Conservation (phyloP, 192 early-diverging fungal species). For the Umbelopsis sp. region DNA sequence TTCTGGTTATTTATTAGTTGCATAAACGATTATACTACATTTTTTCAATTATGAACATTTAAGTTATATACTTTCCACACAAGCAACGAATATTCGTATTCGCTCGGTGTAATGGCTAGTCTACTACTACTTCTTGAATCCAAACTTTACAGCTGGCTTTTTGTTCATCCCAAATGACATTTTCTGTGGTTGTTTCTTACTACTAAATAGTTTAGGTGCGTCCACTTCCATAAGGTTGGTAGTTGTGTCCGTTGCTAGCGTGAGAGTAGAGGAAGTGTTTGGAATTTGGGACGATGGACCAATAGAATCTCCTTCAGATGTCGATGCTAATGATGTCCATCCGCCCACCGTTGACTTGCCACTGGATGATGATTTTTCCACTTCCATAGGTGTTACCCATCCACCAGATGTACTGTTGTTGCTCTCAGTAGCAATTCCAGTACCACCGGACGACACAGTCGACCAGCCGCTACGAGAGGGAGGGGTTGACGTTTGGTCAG, state of each 20-base stretch:
- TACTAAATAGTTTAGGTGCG: neutral
- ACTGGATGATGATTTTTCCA: no score
- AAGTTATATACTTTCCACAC: neutral
- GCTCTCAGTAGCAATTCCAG: neutral
- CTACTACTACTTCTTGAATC: conserved; percentile 29
- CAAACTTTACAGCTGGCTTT: conserved; percentile 21
- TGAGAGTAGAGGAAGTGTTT: neutral
- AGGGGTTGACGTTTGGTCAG: no score
- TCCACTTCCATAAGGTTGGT: neutral
- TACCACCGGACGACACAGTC: no score
- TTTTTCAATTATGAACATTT: neutral
- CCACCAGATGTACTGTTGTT: neutral
- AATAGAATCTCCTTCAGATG: neutral
- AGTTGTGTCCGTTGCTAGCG: neutral
- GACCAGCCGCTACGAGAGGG: no score
- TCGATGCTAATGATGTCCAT: no score
- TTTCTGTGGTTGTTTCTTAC: conserved; percentile 18
- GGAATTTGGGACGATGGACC: neutral
- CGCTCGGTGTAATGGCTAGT: no score
- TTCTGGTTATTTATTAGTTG: no score
- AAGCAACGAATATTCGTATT: no score
- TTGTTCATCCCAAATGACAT: conserved; percentile 30
- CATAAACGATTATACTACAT: no score
- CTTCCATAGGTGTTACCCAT: neutral
- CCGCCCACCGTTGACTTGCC: conserved; percentile 3